Evolutionary conservation across 805 yeast species (phyloP).

Genomic region (Scheffersomyces spartinae): DNA sequence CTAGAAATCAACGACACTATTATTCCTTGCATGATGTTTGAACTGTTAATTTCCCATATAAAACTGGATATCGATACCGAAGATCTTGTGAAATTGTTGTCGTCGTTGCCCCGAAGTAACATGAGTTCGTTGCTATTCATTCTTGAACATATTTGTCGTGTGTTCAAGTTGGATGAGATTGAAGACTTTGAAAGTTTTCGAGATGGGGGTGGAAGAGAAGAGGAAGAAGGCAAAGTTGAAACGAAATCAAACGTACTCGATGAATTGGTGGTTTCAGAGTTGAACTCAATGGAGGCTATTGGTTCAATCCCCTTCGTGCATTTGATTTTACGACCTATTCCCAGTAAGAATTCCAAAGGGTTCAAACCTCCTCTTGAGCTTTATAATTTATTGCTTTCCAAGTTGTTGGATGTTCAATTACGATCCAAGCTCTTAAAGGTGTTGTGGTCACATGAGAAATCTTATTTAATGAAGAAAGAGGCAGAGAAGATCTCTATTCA

Average conservation of each 20-base stretch:
- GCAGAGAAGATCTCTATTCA: slow-evolving; percentile 14
- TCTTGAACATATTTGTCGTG: slow-evolving; percentile 20
- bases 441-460: slow-evolving; percentile 14
- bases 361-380: slow-evolving; percentile 25
- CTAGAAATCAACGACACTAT: slow-evolving; percentile 29
- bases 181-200: slow-evolving; percentile 17
- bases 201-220: slow-evolving; percentile 9
- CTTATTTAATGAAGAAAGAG: slow-evolving; percentile 14
- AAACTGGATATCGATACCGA: slow-evolving; percentile 5
- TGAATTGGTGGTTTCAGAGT: slow-evolving; percentile 4
- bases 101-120: slow-evolving; percentile 28
- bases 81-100: slow-evolving; percentile 14
- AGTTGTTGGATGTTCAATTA: slow-evolving; percentile 14
- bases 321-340: slow-evolving; percentile 28
- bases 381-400: slow-evolving; percentile 15
- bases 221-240: slow-evolving; percentile 3
- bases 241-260: slow-evolving; percentile 3
- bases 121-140: slow-evolving; percentile 22
- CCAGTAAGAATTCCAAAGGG: slow-evolving; percentile 21
- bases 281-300: slow-evolving; percentile 24
- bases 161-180: slow-evolving; percentile 12
- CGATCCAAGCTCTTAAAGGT: slow-evolving; percentile 12
- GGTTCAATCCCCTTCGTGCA: slow-evolving; percentile 30
- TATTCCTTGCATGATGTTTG: slow-evolving; percentile 30
- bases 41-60: slow-evolving; percentile 11